Conservation (phyloP, 495 filamentous ascomycete species). For the Aspergillus olivimuriae region DNA sequence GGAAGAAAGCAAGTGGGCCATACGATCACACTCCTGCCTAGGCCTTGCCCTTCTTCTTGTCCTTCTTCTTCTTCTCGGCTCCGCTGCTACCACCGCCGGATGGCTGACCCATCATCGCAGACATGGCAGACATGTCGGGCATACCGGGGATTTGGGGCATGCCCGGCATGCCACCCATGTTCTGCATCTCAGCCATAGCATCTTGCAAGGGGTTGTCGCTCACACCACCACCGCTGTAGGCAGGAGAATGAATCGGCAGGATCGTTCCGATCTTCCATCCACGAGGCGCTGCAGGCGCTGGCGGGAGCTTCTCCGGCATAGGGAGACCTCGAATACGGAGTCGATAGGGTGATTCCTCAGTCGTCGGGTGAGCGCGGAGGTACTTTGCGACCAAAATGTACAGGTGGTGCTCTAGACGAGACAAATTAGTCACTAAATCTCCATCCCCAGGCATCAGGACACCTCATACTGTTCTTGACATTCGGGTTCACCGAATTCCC, state of each 20-base stretch:
- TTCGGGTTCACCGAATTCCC: conserved; percentile 39
- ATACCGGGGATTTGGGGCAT: conserved; percentile 41
- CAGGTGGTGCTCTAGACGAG: conserved; percentile 68
- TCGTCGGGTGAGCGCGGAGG: conserved; percentile 69
- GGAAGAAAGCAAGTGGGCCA: background rate
- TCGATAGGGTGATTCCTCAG: conserved; percentile 56
- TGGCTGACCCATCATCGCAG: conserved; percentile 16
- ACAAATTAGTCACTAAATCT: too few relatives aligned
- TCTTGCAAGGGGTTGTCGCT: conserved; percentile 96
- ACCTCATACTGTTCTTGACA: conserved; percentile 69
- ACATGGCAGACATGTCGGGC: conserved; percentile 34
- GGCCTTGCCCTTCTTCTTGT: conserved; percentile 45
- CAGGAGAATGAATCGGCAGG: conserved; percentile 78
- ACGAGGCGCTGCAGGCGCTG: conserved; percentile 68
- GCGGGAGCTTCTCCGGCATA: conserved; percentile 56
- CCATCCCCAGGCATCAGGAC: too few relatives aligned
- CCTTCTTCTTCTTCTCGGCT: conserved; percentile 46
- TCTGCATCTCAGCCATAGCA: conserved; percentile 91
- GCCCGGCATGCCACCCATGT: conserved; percentile 47
- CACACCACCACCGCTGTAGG: conserved; percentile 87
- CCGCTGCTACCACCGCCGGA: conserved; percentile 31
- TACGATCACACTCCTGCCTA: too few relatives aligned
- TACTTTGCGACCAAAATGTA: conserved; percentile 70
- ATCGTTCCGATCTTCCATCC: conserved; percentile 89
- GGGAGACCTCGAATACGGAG: conserved; percentile 64